Evolutionary conservation across 352 stramenopile genomes (phyloP).

Genomic region (Pythium diclinum): DNA sequence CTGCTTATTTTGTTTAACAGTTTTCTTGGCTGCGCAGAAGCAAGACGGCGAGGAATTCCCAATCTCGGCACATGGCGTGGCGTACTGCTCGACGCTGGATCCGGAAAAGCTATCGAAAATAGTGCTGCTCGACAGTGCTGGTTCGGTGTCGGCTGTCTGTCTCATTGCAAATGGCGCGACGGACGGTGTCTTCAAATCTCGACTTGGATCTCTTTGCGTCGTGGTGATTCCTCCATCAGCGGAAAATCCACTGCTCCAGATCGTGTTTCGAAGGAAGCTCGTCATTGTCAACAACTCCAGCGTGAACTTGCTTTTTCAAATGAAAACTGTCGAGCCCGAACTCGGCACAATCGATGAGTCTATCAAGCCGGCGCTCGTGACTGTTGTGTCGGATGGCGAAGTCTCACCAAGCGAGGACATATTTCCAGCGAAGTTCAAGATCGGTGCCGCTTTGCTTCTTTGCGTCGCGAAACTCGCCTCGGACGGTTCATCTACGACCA

Average conservation of each 20-base stretch:
- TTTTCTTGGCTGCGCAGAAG: background rate
- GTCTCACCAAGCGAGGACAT: background rate
- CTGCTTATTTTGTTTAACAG: too few relatives aligned
- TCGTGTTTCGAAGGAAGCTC: conserved; percentile 6
- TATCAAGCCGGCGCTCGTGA: background rate
- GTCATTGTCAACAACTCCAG: conserved; percentile 11
- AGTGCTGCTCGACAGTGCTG: conserved; percentile 1
- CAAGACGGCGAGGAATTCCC: background rate
- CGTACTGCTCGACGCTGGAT: background rate
- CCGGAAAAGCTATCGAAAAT: background rate
- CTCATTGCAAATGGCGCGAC: background rate
- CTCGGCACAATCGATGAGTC: background rate
- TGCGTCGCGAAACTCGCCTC: background rate
- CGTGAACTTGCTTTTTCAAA: background rate
- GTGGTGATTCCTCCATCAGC: conserved; percentile 5
- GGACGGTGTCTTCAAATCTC: background rate
- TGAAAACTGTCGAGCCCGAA: background rate
- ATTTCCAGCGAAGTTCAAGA: background rate
- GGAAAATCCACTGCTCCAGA: conserved; percentile 8
- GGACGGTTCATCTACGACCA: background rate
- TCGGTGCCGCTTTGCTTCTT: background rate
- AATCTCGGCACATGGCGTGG: background rate
- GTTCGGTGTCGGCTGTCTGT: conserved; percentile 5
- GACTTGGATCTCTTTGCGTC: conserved; percentile 8
- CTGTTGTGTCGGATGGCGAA: conserved; percentile 4